Percentiles rank a stretch among this genome's conserved stretches.
phyloP scores from a whole-genome alignment of 371 early-diverging fungal genomes.

The Circinella umbellata region DNA sequence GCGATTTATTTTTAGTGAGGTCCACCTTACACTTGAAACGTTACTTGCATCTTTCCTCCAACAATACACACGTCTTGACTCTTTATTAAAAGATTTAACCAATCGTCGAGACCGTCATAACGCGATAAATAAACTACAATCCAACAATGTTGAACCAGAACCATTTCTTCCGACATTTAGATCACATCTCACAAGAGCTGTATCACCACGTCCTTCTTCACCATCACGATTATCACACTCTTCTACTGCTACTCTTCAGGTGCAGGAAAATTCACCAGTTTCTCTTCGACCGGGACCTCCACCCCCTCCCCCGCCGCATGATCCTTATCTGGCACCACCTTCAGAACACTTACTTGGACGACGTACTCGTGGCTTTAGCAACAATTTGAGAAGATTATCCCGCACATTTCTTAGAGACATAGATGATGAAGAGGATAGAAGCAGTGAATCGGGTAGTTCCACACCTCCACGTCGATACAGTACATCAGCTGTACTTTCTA shows the following conservation, averaged over 20 bases:
- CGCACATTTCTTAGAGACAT: background rate
- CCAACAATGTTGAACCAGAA: background rate
- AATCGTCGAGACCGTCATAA: slow-evolving; percentile 9
- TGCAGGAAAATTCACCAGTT: too few species aligned
- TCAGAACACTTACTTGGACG: slow-evolving; percentile 5
- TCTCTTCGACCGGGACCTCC: background rate
- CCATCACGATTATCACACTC: background rate
- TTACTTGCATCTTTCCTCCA: slow-evolving; percentile 3
- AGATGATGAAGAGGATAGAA: background rate
- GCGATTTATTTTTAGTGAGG: slow-evolving; percentile 3
- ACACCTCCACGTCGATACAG: background rate
- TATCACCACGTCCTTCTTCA: background rate
- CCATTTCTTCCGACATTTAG: slow-evolving; percentile 1
- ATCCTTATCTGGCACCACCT: background rate
- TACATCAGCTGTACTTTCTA: background rate
- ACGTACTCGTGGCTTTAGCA: background rate
- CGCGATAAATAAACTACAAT: background rate
- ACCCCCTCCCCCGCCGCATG: background rate
- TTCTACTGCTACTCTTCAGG: background rate
- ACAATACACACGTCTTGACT: slow-evolving; percentile 6
- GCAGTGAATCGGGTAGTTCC: background rate
- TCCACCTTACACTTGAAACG: slow-evolving; percentile 10
- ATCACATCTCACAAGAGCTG: background rate
- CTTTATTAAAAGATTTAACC: background rate
- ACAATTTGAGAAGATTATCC: slow-evolving; percentile 3